A percentile compares a stretch with the other conserved stretches of the same genome.
These are phyloP conservation scores for Biancaea sappan DNA, from an alignment of 306 rosid genomes.

Conservation along the genomic window DNA sequence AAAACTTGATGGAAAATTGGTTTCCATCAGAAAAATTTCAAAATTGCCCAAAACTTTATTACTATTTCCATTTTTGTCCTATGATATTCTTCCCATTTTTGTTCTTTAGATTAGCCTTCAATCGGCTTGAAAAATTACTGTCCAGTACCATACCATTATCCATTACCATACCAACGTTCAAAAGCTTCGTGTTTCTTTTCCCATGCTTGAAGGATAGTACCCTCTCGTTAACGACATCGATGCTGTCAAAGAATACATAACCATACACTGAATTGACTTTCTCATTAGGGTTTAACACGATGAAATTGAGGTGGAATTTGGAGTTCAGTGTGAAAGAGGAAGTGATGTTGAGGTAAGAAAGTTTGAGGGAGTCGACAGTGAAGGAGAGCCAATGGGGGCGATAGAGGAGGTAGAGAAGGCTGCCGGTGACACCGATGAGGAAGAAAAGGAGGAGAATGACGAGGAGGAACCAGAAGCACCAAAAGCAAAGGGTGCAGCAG, in stretches of 20 bases:
- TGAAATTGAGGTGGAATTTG: conserved; percentile 39
- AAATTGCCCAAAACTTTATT: too few species aligned
- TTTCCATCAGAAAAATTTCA: too few species aligned
- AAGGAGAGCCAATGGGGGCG: conserved; percentile 53
- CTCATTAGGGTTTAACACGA: conserved; percentile 46
- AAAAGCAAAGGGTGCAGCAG: conserved; percentile 75
- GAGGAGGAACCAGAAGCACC: conserved; percentile 66
- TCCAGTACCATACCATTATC: conserved; percentile 44
- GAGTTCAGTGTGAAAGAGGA: conserved; percentile 40
- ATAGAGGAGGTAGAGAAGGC: conserved; percentile 64
- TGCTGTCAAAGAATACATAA: conserved; percentile 19
- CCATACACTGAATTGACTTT: conserved; percentile 29
- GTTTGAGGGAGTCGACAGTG: conserved; percentile 43
- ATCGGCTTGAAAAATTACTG: conserved; percentile 8
- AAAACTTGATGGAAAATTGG: too few species aligned
- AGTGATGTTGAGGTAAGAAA: conserved; percentile 43
- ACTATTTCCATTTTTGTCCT: too few species aligned
- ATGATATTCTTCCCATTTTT: too few species aligned
- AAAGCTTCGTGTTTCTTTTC: conserved; percentile 60
- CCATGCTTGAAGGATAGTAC: conserved; percentile 53
- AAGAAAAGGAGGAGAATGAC: conserved; percentile 56
- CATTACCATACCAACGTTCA: conserved; percentile 58
- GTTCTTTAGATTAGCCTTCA: conserved; percentile 59
- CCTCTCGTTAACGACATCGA: conserved; percentile 39
- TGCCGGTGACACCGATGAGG: conserved; percentile 54